Conservation (phyloP, 257 asterid species). For the Nicotiana tabacum region DNA sequence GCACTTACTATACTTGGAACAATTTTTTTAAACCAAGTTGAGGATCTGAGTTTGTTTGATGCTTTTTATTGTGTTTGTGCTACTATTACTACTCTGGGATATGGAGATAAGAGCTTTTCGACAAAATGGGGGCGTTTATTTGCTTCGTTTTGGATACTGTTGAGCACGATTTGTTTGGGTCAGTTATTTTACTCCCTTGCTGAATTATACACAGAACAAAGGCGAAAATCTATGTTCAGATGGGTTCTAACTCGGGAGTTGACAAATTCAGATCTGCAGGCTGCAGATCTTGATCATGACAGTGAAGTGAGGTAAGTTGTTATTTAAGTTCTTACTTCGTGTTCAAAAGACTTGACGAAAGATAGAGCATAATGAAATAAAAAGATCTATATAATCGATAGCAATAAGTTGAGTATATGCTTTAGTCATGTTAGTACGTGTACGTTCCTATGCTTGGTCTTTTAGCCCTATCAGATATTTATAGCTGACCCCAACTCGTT, state of each 20-base stretch:
- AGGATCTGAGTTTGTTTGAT: slow-evolving; percentile 53
- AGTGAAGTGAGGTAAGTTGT: slow-evolving; percentile 49
- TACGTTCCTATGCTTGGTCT: neutral
- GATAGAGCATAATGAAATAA: neutral
- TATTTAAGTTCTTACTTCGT: neutral
- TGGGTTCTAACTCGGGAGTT: slow-evolving; percentile 66
- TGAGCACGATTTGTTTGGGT: slow-evolving; percentile 70
- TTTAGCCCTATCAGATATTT: neutral
- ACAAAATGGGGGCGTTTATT: slow-evolving; percentile 59
- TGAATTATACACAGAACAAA: slow-evolving; percentile 57
- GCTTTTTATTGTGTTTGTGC: slow-evolving; percentile 77
- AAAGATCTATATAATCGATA: neutral
- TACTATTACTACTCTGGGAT: slow-evolving; percentile 74
- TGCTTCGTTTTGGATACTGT: slow-evolving; percentile 72
- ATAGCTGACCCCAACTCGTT: neutral
- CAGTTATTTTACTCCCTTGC: slow-evolving; percentile 61
- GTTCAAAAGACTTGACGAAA: neutral
- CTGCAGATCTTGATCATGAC: slow-evolving; percentile 80
- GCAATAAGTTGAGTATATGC: neutral
- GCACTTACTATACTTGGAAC: slow-evolving; percentile 40
- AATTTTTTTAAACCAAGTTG: slow-evolving; percentile 36
- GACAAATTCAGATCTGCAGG: slow-evolving; percentile 63
- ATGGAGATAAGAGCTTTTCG: slow-evolving; percentile 85
- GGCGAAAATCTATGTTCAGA: slow-evolving; percentile 40
- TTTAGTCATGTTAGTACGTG: neutral